These are phyloP conservation scores for Phaeosphaeria sp. DNA, from an alignment of 2,329 filamentous ascomycete species.

Conservation along the genomic window DNA sequence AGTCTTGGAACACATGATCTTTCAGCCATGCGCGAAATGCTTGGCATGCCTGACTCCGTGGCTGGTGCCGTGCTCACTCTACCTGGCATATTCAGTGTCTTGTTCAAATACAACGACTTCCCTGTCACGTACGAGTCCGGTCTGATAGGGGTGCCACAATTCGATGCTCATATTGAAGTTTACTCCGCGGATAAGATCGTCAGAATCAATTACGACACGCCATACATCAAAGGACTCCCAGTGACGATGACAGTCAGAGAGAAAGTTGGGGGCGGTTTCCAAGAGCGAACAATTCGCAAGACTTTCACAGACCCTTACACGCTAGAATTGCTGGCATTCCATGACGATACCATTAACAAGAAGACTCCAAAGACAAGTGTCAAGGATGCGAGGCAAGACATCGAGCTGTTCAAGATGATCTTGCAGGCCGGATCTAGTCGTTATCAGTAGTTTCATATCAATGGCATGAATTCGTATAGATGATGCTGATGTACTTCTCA, in stretches of 20 bases:
- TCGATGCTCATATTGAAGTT: slow-evolving; percentile 62
- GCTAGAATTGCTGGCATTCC: slow-evolving; percentile 40
- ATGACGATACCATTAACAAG: slow-evolving; percentile 45
- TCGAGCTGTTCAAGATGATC: slow-evolving; percentile 51
- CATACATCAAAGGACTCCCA: slow-evolving; percentile 63
- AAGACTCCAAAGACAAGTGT: slow-evolving; percentile 52
- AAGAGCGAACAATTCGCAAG: slow-evolving; percentile 50
- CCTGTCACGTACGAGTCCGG: slow-evolving; percentile 65
- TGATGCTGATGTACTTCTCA: too few species aligned
- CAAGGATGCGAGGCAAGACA: slow-evolving; percentile 52
- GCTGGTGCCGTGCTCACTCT: slow-evolving; percentile 29
- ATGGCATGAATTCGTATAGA: neutral
- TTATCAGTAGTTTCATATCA: neutral
- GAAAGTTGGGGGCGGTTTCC: slow-evolving; percentile 25
- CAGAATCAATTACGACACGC: slow-evolving; percentile 63
- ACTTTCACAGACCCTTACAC: slow-evolving; percentile 59
- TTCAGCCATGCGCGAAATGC: slow-evolving; percentile 60
- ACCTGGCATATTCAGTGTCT: slow-evolving; percentile 8
- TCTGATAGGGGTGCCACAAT: slow-evolving; percentile 59
- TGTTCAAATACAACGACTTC: slow-evolving; percentile 47
- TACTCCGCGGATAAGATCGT: slow-evolving; percentile 64
- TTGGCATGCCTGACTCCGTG: slow-evolving; percentile 53
- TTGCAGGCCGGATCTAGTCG: slow-evolving; percentile 14
- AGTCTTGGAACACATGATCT: slow-evolving; percentile 63
- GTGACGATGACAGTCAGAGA: slow-evolving; percentile 36